phyloP scores from a whole-genome alignment of 140 eudicot genomes.

The Ambrosia hybrid region DNA sequence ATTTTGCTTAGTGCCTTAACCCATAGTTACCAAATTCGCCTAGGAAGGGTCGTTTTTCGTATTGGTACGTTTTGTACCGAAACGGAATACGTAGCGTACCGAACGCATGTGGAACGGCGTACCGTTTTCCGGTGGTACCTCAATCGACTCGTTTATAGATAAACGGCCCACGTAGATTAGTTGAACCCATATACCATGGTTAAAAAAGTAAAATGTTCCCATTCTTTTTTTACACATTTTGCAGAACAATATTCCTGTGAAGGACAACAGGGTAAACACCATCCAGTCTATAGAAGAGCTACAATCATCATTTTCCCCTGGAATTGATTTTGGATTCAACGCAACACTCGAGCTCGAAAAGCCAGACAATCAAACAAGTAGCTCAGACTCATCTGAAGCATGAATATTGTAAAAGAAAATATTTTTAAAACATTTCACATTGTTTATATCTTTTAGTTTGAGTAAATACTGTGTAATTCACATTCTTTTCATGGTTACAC shows the following conservation, averaged over 20 bases:
- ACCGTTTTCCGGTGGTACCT: too few relatives aligned
- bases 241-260: constrained; percentile 70
- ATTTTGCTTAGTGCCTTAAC: too few relatives aligned
- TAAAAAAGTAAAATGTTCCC: not conserved
- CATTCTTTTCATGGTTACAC: constrained; percentile 6
- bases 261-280: constrained; percentile 76
- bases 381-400: constrained; percentile 27
- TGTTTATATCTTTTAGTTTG: constrained; percentile 7
- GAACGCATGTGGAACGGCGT: too few relatives aligned
- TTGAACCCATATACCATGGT: not conserved
- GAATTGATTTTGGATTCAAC: constrained; percentile 80
- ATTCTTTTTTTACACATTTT: not conserved
- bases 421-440: not conserved
- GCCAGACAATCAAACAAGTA: constrained; percentile 31
- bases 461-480: constrained; percentile 21
- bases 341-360: constrained; percentile 72
- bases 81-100: too few relatives aligned
- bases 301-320: constrained; percentile 60
- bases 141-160: not conserved
- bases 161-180: too few relatives aligned
- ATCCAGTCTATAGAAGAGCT: constrained; percentile 75
- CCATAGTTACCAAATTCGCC: too few relatives aligned
- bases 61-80: too few relatives aligned
- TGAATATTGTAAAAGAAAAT: not conserved
- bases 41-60: too few relatives aligned